phyloP scores from a whole-genome alignment of 345 rosid species.

The Lepidium didymum region DNA sequence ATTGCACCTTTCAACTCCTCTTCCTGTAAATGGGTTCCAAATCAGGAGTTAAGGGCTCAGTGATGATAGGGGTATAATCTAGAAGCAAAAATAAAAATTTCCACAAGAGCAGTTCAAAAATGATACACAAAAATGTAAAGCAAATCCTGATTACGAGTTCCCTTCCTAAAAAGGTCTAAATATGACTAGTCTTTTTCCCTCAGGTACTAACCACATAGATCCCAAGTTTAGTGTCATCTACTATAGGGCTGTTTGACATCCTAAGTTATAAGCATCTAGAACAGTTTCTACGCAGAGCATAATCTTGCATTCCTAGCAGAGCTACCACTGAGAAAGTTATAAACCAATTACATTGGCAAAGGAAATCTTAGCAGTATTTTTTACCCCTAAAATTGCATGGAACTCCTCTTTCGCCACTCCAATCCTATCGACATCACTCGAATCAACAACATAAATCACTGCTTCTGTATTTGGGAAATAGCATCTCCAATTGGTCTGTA shows the following conservation, averaged over 20 bases:
- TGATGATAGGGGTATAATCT: neutral
- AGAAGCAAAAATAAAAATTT: neutral
- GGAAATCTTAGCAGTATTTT: neutral
- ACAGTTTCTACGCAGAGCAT: neutral
- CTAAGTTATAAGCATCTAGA: neutral
- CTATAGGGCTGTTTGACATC: neutral
- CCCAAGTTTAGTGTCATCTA: neutral
- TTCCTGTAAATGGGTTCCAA: conserved; percentile 28
- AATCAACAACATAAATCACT: conserved; percentile 51
- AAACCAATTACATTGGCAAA: neutral
- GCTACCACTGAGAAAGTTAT: neutral
- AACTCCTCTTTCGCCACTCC: conserved; percentile 50
- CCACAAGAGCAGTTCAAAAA: neutral
- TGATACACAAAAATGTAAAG: neutral
- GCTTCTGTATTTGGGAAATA: conserved; percentile 49
- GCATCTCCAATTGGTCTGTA: conserved; percentile 67
- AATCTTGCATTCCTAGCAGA: neutral
- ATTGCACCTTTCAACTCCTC: conserved; percentile 48
- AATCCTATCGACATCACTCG: conserved; percentile 47
- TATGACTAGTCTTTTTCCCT: neutral
- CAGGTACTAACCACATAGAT: neutral
- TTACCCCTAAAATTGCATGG: conserved; percentile 58
- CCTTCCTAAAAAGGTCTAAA: neutral
- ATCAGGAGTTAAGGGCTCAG: neutral
- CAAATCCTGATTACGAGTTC: neutral